These are phyloP conservation scores for Aspergillus alliaceus DNA, from an alignment of 2,329 filamentous ascomycete species.

Conservation along the genomic window DNA sequence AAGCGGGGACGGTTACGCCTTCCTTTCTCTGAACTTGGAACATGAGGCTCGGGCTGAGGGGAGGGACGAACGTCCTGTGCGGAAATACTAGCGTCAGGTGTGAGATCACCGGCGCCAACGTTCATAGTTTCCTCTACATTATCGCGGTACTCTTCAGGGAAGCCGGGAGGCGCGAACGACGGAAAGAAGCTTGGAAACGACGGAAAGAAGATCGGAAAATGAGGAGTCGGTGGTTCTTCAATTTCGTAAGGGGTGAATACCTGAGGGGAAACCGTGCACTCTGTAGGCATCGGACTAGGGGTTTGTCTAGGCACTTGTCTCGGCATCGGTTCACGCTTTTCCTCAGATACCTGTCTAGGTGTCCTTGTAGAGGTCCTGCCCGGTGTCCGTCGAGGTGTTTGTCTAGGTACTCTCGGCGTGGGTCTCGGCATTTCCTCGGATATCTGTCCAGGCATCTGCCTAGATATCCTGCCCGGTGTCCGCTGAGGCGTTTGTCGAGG, in stretches of 20 bases:
- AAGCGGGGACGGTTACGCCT: conserved; percentile 52
- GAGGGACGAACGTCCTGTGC: neutral
- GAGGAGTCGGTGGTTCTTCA: conserved; percentile 18
- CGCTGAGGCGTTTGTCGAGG: neutral
- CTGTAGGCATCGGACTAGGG: too few species aligned
- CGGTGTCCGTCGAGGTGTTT: neutral
- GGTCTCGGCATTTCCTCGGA: neutral
- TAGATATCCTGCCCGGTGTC: too few species aligned
- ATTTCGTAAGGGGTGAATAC: conserved; percentile 22
- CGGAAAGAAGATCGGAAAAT: conserved; percentile 2
- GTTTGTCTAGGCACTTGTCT: neutral
- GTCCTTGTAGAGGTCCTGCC: too few species aligned
- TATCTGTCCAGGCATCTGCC: neutral
- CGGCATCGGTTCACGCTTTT: neutral
- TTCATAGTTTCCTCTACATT: neutral
- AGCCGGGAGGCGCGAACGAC: neutral
- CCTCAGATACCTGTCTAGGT: neutral
- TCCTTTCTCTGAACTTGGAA: conserved; percentile 6
- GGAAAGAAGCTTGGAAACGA: neutral
- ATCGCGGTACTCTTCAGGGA: conserved; percentile 1
- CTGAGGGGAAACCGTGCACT: neutral
- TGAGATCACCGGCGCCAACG: neutral
- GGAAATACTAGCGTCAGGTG: neutral
- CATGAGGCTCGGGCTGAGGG: neutral
- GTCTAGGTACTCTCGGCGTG: too few species aligned